phyloP scores from a whole-genome alignment of 2,329 filamentous ascomycete species.

The Aspergillus tamarii region DNA sequence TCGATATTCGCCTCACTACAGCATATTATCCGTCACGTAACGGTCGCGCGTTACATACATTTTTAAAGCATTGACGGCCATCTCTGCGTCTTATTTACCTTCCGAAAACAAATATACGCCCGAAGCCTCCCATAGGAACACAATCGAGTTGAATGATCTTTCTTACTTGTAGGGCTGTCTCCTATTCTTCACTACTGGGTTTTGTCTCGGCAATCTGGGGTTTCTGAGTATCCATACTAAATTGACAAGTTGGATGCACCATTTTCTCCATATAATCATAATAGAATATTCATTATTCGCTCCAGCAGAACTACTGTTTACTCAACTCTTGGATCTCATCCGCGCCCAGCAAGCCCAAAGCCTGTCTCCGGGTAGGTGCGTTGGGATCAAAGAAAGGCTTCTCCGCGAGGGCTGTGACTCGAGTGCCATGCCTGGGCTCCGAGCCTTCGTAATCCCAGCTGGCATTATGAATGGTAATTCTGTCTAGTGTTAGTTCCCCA shows the following conservation, averaged over 20 bases:
- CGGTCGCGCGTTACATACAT: neutral
- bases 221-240: neutral
- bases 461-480: conserved; percentile 74
- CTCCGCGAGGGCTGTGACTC: conserved; percentile 72
- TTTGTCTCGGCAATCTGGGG: neutral
- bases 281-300: neutral
- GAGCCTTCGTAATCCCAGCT: conserved; percentile 73
- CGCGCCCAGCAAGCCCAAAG: conserved; percentile 64
- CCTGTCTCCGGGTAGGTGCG: conserved; percentile 68
- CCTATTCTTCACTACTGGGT: neutral
- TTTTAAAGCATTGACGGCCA: neutral
- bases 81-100: neutral
- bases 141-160: neutral
- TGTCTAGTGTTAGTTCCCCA: conserved; percentile 27
- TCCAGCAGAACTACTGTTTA: neutral
- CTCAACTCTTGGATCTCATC: conserved; percentile 48
- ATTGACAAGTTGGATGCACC: neutral
- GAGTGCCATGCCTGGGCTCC: conserved; percentile 70
- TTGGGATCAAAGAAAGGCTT: conserved; percentile 68
- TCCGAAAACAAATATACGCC: neutral
- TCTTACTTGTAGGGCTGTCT: neutral
- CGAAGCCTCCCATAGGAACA: neutral
- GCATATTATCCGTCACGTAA: neutral
- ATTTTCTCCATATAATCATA: neutral
- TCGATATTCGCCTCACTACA: neutral